phyloP scores from a whole-genome alignment of 139 green algal species.

The Auxenochlorella pyrenoidosa region DNA sequence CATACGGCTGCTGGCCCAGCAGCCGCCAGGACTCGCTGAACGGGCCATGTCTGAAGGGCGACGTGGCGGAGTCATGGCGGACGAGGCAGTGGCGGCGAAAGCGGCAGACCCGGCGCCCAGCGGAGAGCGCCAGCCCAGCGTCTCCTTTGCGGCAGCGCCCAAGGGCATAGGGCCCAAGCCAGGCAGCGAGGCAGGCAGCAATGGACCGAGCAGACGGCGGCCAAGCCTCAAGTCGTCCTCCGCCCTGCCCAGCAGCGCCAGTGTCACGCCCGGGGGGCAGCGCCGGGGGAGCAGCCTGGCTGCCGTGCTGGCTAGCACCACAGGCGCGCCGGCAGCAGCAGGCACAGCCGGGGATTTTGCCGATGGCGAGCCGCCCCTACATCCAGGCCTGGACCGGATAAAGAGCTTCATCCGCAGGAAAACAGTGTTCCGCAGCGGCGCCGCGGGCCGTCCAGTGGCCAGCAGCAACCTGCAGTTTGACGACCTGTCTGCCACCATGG shows the following conservation, averaged over 20 bases:
- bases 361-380: background rate
- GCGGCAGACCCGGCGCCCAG: no score
- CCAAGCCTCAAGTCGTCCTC: background rate
- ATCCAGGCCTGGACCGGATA: constrained; percentile 3
- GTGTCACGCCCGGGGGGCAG: background rate
- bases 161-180: background rate
- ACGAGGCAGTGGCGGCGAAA: no score
- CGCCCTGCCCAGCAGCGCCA: no score
- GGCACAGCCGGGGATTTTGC: no score
- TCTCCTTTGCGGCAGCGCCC: background rate
- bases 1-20: no score
- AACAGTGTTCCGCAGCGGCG: background rate
- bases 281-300: constrained; percentile 2
- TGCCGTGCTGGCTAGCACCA: background rate
- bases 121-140: background rate
- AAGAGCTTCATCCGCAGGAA: constrained; percentile 18
- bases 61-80: no score
- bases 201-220: background rate
- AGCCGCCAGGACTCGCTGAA: no score
- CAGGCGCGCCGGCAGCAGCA: background rate
- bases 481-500: constrained; percentile 36
- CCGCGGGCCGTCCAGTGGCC: background rate
- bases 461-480: background rate
- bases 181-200: background rate
- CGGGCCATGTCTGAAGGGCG: no score